Evolutionary conservation across 1,284 basidiomycete species (phyloP).

Genomic region (Cystobasidium pallidum): DNA sequence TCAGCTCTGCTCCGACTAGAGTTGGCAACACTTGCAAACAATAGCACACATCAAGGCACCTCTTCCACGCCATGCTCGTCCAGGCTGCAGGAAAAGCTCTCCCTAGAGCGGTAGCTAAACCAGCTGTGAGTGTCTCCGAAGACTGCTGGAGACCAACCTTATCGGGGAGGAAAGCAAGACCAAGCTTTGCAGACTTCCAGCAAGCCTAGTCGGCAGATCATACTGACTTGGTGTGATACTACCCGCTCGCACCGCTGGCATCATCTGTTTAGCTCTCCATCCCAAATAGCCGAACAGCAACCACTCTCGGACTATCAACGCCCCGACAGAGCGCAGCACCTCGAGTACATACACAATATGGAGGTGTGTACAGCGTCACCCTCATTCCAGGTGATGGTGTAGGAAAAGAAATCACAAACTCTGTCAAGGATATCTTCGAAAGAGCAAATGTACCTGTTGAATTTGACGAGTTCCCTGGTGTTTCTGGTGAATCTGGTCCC

Average conservation of each 20-base stretch:
- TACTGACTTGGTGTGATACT: neutral
- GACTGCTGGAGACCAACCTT: no score
- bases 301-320: constrained; percentile 22
- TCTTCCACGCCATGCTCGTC: constrained; percentile 42
- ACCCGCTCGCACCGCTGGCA: constrained; percentile 1
- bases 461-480: constrained; percentile 61
- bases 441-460: constrained; percentile 97
- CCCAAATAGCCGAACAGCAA: constrained; percentile 29
- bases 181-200: no score
- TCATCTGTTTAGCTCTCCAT: constrained; percentile 32
- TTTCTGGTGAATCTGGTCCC: constrained; percentile 91
- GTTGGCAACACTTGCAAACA: neutral
- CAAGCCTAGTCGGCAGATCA: neutral
- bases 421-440: constrained; percentile 98
- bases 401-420: constrained; percentile 94
- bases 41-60: neutral
- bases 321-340: constrained; percentile 17
- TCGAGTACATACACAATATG: constrained; percentile 80
- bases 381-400: constrained; percentile 77
- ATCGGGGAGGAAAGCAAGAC: no score
- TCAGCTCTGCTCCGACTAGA: neutral
- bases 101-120: constrained; percentile 32
- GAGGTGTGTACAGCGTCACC: constrained; percentile 77
- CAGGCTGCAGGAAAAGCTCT: constrained; percentile 31
- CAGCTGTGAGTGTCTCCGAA: constrained; percentile 32